phyloP scores from a whole-genome alignment of 2,329 filamentous ascomycete genomes.

The Domatiomyces globalis region DNA sequence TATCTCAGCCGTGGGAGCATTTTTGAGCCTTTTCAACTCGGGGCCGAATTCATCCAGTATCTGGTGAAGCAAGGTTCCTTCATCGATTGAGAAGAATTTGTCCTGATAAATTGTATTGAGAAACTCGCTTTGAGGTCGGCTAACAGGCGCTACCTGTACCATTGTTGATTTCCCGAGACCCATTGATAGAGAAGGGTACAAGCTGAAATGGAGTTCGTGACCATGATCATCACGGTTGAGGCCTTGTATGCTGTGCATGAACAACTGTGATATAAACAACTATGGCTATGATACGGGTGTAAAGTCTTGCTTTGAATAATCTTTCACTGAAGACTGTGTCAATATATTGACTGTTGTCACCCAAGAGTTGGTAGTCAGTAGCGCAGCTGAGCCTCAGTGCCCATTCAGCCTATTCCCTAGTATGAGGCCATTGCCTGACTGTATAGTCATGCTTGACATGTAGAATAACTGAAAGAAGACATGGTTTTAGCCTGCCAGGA shows the following conservation, averaged over 20 bases:
- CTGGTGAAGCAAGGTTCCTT: slow-evolving; percentile 18
- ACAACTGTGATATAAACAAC: background rate
- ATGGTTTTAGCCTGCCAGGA: too few species aligned
- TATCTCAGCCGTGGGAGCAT: slow-evolving; percentile 18
- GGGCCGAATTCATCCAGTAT: slow-evolving; percentile 18
- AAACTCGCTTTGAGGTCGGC: slow-evolving; percentile 6
- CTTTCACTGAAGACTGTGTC: background rate
- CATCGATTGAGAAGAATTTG: slow-evolving; percentile 14
- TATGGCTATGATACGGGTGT: background rate
- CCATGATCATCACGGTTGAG: slow-evolving; percentile 8
- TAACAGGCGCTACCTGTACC: slow-evolving; percentile 5
- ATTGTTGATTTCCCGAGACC: slow-evolving; percentile 6
- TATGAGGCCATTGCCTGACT: background rate
- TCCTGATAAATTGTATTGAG: slow-evolving; percentile 13
- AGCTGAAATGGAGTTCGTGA: slow-evolving; percentile 2
- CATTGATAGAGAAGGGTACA: slow-evolving; percentile 3
- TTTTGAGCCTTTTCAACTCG: slow-evolving; percentile 22
- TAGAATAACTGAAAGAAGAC: too few species aligned
- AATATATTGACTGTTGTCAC: background rate
- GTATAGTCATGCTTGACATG: background rate
- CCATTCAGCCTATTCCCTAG: background rate
- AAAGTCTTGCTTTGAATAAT: background rate
- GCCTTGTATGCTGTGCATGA: background rate
- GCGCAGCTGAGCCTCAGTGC: background rate
- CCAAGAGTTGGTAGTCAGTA: background rate